Evolutionary conservation across 345 rosid species (phyloP), one percentile per base, ranked within the genome.

Genomic region (Pugionium cornutum): DNA sequence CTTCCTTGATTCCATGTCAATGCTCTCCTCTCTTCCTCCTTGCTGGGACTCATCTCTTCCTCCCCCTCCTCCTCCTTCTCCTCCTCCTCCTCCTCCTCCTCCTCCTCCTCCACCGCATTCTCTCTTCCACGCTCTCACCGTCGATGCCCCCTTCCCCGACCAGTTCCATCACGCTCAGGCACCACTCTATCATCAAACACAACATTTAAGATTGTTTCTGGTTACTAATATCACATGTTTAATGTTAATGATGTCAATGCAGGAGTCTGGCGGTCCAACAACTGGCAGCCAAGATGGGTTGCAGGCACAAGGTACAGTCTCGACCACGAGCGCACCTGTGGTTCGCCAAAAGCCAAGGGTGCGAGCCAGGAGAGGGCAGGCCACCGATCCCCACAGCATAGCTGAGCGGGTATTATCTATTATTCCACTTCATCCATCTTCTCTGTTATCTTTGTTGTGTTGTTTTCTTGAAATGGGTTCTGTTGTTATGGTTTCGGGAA

Each of bases 311-410:
- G 84, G 70, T 9, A 79, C 85, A 4, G 92, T 84, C 6, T 82
- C 92, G 1, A 78, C 77, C 5, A 83, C 82, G 0, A 88, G 82
- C 5, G 81, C 84, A 27, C 79, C 90, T 5, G 80, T 78, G 6
- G 54, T 6, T 44, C 92, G 85, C 56, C 91, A 91, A 0, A 88
- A 75, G 76, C 97, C 85, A 42, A 79, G 92, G 60, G 86, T 86
- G 27, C 78, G 98, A 72, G 98, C 98, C 11, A 71, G 97, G 63
- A 82, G 98, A 78, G 98, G 98, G 53, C 98, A 92, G 80, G 98
- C 98, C 29, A 92, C 98, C 29, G 98, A 90, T 63, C 98, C 98
- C 28, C 98, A 92, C 54, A 92, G 98, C 69, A 90, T 92, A n/a
- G 98, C 98, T 49, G 98, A 92, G 72, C 67, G 98, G 58, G 98